A percentile compares a stretch with the other conserved stretches of the same genome.
These are phyloP conservation scores for Xylariaceae sp. DNA, from an alignment of 2,329 filamentous ascomycete genomes.

Conservation along the genomic window DNA sequence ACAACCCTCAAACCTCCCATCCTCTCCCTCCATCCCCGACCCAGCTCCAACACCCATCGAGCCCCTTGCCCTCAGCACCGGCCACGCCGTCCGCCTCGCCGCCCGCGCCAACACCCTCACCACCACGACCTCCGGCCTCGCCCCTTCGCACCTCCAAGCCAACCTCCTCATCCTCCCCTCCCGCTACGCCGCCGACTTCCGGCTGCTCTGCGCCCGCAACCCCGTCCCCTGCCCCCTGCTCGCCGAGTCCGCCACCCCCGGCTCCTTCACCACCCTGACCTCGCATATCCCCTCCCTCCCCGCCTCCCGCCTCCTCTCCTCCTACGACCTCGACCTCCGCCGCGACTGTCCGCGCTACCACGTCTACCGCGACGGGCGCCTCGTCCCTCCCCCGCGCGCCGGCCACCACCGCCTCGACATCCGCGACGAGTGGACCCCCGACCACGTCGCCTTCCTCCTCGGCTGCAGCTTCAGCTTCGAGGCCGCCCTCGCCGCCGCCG, in stretches of 20 bases:
- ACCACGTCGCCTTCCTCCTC: constrained; percentile 57
- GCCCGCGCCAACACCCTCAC: constrained; percentile 36
- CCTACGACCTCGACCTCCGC: constrained; percentile 46
- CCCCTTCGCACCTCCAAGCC: constrained; percentile 54
- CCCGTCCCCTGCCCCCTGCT: constrained; percentile 60
- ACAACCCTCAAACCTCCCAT: too few relatives aligned
- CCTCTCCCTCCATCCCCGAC: too few relatives aligned
- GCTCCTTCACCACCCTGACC: constrained; percentile 36
- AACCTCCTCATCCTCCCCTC: constrained; percentile 59
- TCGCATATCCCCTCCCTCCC: constrained; percentile 22
- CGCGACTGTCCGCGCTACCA: constrained; percentile 55
- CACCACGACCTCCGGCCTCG: constrained; percentile 48
- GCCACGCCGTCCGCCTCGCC: constrained; percentile 37
- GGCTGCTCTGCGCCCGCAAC: constrained; percentile 54
- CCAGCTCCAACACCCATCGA: too few relatives aligned
- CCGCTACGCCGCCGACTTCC: constrained; percentile 53
- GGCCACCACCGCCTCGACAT: constrained; percentile 39
- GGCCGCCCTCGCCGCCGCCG: constrained; percentile 45
- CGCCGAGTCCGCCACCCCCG: constrained; percentile 43
- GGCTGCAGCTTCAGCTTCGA: constrained; percentile 64
- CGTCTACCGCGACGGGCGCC: constrained; percentile 48
- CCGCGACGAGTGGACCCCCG: constrained; percentile 45
- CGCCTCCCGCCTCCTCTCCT: constrained; percentile 4
- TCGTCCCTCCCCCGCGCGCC: constrained; percentile 24
- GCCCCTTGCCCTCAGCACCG: constrained; percentile 17